phyloP scores from a whole-genome alignment of 2,329 filamentous ascomycete genomes.

The Botrytis sinoallii region DNA sequence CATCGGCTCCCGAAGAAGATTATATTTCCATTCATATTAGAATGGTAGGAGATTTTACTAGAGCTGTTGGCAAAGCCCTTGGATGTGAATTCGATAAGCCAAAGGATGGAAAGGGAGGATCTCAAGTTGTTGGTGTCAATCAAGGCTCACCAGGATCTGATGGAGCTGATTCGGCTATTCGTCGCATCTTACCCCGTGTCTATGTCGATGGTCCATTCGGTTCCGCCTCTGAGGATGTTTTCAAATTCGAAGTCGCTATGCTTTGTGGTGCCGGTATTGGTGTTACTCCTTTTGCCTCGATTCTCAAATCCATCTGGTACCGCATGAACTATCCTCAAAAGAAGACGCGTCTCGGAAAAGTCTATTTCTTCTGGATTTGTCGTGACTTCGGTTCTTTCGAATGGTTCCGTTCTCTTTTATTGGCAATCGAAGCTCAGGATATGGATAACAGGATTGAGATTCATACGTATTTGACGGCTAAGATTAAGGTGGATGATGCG shows the following conservation, averaged over 20 bases:
- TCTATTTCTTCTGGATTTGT: slow-evolving; percentile 93
- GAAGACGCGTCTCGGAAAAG: slow-evolving; percentile 75
- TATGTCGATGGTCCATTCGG: slow-evolving; percentile 86
- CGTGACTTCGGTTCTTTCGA: slow-evolving; percentile 84
- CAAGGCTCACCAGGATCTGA: slow-evolving; percentile 46
- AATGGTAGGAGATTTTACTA: slow-evolving; percentile 79
- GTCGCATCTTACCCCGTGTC: slow-evolving; percentile 71
- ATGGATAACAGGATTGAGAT: slow-evolving; percentile 82
- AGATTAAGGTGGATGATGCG: slow-evolving; percentile 80
- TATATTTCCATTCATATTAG: slow-evolving; percentile 86
- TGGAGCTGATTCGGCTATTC: slow-evolving; percentile 67
- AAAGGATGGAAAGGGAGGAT: slow-evolving; percentile 45
- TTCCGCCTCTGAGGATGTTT: slow-evolving; percentile 82
- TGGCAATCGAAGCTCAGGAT: slow-evolving; percentile 85
- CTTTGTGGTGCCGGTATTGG: slow-evolving; percentile 82
- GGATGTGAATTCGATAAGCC: slow-evolving; percentile 71
- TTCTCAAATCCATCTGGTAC: slow-evolving; percentile 91
- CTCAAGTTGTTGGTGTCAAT: slow-evolving; percentile 67
- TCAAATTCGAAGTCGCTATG: slow-evolving; percentile 79
- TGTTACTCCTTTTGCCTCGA: slow-evolving; percentile 82
- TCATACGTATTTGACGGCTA: slow-evolving; percentile 82
- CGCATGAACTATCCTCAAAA: slow-evolving; percentile 83
- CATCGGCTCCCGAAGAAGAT: slow-evolving; percentile 83
- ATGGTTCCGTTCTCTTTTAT: slow-evolving; percentile 81
- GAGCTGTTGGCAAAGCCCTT: slow-evolving; percentile 62